A percentile compares a stretch with the other conserved stretches of the same genome.
Conservation (phyloP, 345 rosid species). For the Geranium brycei region DNA sequence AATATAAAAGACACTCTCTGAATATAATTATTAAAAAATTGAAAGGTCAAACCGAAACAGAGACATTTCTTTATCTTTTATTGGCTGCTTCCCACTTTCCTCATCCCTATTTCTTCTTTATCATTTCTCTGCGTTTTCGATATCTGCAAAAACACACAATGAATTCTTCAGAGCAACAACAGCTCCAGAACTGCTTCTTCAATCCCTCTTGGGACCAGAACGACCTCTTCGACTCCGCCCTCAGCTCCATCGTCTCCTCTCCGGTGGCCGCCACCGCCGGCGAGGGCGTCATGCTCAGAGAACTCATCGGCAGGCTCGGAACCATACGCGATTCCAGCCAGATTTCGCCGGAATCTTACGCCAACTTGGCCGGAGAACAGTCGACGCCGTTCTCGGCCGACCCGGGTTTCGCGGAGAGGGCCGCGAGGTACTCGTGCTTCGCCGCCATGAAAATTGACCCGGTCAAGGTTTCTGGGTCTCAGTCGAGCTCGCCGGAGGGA, state of each 20-base stretch:
- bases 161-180: slow-evolving; percentile 1
- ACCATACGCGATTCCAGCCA: slow-evolving; percentile 36
- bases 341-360: slow-evolving; percentile 21
- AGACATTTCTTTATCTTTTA: too few species aligned
- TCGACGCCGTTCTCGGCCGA: slow-evolving; percentile 25
- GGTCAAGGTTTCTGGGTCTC: slow-evolving; percentile 22
- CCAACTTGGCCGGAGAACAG: slow-evolving; percentile 15
- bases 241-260: slow-evolving; percentile 52
- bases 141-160: too few species aligned
- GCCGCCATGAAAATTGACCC: slow-evolving; percentile 14
- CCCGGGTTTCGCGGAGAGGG: slow-evolving; percentile 39
- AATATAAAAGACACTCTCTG: too few species aligned
- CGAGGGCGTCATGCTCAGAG: slow-evolving; percentile 40
- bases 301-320: slow-evolving; percentile 61
- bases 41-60: too few species aligned
- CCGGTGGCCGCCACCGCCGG: slow-evolving; percentile 32
- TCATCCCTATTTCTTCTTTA: too few species aligned
- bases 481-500: slow-evolving; percentile 24
- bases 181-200: slow-evolving; percentile 15
- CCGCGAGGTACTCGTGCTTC: slow-evolving; percentile 31
- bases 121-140: too few species aligned
- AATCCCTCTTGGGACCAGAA: slow-evolving; percentile 46
- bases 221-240: slow-evolving; percentile 63
- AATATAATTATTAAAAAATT: too few species aligned
- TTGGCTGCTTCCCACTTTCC: too few species aligned